Percentiles rank a stretch among this genome's conserved stretches.
phyloP scores from a whole-genome alignment of 768 basidiomycete species.

The Macrocybe gigantea region DNA sequence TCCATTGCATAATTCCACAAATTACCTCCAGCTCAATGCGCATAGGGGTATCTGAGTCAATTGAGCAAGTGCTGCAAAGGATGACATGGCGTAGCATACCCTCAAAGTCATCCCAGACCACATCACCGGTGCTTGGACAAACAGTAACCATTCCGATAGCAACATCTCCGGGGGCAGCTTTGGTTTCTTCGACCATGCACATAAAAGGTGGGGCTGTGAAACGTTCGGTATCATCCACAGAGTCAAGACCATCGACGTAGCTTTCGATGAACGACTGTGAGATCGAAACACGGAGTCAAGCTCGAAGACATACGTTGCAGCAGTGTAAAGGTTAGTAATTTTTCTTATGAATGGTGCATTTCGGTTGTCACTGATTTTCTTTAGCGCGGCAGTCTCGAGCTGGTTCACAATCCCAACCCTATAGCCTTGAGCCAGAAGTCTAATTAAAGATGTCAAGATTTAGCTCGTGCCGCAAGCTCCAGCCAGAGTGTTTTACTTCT shows the following conservation, averaged over 20 bases:
- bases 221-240: slow-evolving; percentile 54
- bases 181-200: slow-evolving; percentile 65
- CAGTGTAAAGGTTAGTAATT: slow-evolving; percentile 77
- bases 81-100: slow-evolving; percentile 35
- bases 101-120: slow-evolving; percentile 89
- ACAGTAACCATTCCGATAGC: slow-evolving; percentile 72
- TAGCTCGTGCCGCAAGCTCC: neutral
- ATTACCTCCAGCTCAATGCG: slow-evolving; percentile 82
- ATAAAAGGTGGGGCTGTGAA: slow-evolving; percentile 60
- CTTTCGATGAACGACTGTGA: slow-evolving; percentile 30
- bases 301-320: slow-evolving; percentile 64
- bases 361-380: slow-evolving; percentile 74
- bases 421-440: slow-evolving; percentile 72
- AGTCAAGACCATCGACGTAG: slow-evolving; percentile 77
- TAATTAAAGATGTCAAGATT: slow-evolving; percentile 5
- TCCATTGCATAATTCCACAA: neutral
- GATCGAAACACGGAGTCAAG: slow-evolving; percentile 1
- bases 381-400: slow-evolving; percentile 83
- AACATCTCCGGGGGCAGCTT: slow-evolving; percentile 26
- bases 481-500: slow-evolving; percentile 44
- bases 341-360: slow-evolving; percentile 69
- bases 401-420: slow-evolving; percentile 84
- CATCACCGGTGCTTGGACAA: slow-evolving; percentile 85
- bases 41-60: slow-evolving; percentile 63
- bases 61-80: neutral